Percentiles rank a stretch among this genome's conserved stretches.
Evolutionary conservation across 2,329 filamentous ascomycete species (phyloP).

Genomic region (Ramularia collo-cygni): DNA sequence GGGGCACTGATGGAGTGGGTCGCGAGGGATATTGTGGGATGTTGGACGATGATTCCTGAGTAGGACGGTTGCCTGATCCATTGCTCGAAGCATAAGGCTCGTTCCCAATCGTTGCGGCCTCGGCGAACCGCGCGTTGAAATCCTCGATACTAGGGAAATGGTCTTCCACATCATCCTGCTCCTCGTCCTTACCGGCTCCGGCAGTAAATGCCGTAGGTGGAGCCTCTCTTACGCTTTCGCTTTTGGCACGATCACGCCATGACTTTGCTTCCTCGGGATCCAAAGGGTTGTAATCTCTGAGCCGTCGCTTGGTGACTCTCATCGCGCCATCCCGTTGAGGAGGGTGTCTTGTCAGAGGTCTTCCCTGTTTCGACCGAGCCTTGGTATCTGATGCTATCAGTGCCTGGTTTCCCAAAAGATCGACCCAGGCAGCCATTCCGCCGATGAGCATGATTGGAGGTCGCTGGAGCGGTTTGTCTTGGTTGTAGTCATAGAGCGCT

Average conservation of each 20-base stretch:
- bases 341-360: conserved; percentile 47
- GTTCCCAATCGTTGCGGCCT: conserved; percentile 56
- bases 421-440: conserved; percentile 78
- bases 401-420: conserved; percentile 67
- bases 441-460: conserved; percentile 73
- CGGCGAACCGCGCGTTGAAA: conserved; percentile 74
- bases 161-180: conserved; percentile 9
- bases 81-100: conserved; percentile 38
- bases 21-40: conserved; percentile 27
- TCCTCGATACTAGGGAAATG: conserved; percentile 55
- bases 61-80: conserved; percentile 24
- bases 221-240: conserved; percentile 49
- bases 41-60: conserved; percentile 26
- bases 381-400: conserved; percentile 52
- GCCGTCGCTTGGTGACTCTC: conserved; percentile 49
- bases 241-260: conserved; percentile 71
- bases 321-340: conserved; percentile 41
- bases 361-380: conserved; percentile 41
- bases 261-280: conserved; percentile 72
- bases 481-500: conserved; percentile 77
- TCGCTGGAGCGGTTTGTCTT: conserved; percentile 64
- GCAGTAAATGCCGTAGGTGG: conserved; percentile 20
- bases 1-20: conserved; percentile 25
- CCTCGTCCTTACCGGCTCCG: conserved; percentile 41
- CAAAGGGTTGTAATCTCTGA: conserved; percentile 61